Evolutionary conservation across 2,329 filamentous ascomycete species (phyloP).

Genomic region (Paecilomyces sp.): DNA sequence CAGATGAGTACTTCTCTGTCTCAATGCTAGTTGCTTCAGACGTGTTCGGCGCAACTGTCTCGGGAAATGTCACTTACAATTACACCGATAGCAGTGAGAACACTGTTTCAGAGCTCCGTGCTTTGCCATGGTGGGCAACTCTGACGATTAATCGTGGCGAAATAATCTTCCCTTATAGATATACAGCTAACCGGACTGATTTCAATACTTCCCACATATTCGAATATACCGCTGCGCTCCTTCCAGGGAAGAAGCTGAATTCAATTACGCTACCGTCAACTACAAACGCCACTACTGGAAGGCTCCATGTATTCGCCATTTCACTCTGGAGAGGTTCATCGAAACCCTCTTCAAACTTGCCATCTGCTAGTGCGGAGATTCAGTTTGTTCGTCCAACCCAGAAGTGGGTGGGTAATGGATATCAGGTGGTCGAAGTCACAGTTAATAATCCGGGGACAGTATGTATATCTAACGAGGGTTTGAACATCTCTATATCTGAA

Average conservation of each 20-base stretch:
- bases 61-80: constrained; percentile 35
- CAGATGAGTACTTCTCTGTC: constrained; percentile 32
- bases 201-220: constrained; percentile 41
- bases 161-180: constrained; percentile 38
- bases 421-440: constrained; percentile 37
- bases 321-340: constrained; percentile 18
- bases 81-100: constrained; percentile 35
- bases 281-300: constrained; percentile 26
- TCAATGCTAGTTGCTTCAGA: constrained; percentile 40
- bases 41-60: constrained; percentile 29
- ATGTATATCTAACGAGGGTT: constrained; percentile 27
- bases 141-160: constrained; percentile 42
- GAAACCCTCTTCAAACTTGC: background rate
- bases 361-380: constrained; percentile 17
- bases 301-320: constrained; percentile 39
- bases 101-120: constrained; percentile 36
- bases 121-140: constrained; percentile 38
- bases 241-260: constrained; percentile 29
- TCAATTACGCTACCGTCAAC: constrained; percentile 36
- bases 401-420: constrained; percentile 29
- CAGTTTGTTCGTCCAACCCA: constrained; percentile 39
- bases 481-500: constrained; percentile 23
- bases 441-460: constrained; percentile 30
- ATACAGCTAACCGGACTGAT: constrained; percentile 33
- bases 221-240: constrained; percentile 35